These are phyloP conservation scores for Salix caprea DNA, from an alignment of 345 rosid species.

Conservation along the genomic window DNA sequence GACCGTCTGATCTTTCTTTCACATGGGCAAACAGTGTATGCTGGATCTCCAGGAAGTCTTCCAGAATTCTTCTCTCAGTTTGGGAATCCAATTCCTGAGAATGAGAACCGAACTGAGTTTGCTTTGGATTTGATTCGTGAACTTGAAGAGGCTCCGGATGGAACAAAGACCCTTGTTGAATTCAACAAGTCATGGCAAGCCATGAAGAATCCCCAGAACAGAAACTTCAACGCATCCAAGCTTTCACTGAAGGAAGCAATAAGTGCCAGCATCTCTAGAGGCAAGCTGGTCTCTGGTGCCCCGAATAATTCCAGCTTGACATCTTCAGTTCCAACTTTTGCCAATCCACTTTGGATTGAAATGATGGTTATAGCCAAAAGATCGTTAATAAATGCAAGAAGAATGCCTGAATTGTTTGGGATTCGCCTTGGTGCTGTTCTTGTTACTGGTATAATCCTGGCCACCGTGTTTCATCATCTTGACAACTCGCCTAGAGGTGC, in stretches of 20 bases:
- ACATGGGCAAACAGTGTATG: slow-evolving; percentile 22
- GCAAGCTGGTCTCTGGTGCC: slow-evolving; percentile 25
- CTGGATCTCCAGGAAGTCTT: slow-evolving; percentile 13
- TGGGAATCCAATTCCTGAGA: slow-evolving; percentile 27
- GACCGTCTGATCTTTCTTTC: slow-evolving; percentile 32
- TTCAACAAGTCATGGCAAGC: slow-evolving; percentile 27
- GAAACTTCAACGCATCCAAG: background rate
- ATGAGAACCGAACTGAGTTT: slow-evolving; percentile 25
- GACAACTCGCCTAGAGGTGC: slow-evolving; percentile 32
- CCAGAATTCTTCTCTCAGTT: slow-evolving; percentile 23
- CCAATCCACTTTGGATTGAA: slow-evolving; percentile 32
- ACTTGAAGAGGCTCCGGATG: slow-evolving; percentile 23
- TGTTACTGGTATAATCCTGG: slow-evolving; percentile 17
- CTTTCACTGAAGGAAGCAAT: slow-evolving; percentile 20
- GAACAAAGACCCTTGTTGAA: slow-evolving; percentile 23
- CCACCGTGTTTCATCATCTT: slow-evolving; percentile 24
- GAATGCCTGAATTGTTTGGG: slow-evolving; percentile 28
- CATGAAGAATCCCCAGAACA: background rate
- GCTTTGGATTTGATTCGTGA: slow-evolving; percentile 30
- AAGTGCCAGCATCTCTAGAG: slow-evolving; percentile 20
- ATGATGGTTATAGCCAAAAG: slow-evolving; percentile 24
- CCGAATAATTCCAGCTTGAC: slow-evolving; percentile 16
- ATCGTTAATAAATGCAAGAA: slow-evolving; percentile 19
- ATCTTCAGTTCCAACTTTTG: slow-evolving; percentile 22
- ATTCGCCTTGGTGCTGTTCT: slow-evolving; percentile 27